Evolutionary conservation across 352 stramenopile species (phyloP).

Genomic region (Pseudoperonospora humuli): DNA sequence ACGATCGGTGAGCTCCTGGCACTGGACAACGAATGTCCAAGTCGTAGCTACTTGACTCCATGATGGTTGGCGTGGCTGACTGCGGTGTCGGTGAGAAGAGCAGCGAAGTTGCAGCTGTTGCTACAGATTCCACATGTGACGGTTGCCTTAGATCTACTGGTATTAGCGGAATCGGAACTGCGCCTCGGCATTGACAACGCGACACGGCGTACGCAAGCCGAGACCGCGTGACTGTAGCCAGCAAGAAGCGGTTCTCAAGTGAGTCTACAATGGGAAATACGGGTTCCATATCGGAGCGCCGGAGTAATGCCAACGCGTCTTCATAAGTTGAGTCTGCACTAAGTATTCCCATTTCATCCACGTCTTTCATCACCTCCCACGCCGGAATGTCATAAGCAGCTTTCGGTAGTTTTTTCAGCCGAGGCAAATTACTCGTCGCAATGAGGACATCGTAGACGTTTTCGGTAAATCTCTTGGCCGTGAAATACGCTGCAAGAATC

Average conservation of each 20-base stretch:
- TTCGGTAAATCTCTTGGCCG: conserved; percentile 84
- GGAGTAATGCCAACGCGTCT: conserved; percentile 43
- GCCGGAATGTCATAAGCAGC: conserved; percentile 75
- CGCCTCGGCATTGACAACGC: conserved; percentile 36
- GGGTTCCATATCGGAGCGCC: conserved; percentile 39
- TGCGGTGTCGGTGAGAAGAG: conserved; percentile 21
- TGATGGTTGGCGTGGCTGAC: conserved; percentile 12
- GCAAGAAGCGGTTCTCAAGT: conserved; percentile 44
- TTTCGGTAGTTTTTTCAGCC: conserved; percentile 77
- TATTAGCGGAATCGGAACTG: conserved; percentile 12
- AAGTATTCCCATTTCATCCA: conserved; percentile 53
- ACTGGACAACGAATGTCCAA: conserved; percentile 2
- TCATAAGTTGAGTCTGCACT: conserved; percentile 66
- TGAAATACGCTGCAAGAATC: conserved; percentile 87
- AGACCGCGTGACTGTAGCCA: conserved; percentile 60
- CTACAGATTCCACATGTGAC: conserved; percentile 1
- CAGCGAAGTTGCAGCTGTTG: conserved; percentile 19
- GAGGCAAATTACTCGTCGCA: conserved; percentile 66
- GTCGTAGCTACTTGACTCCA: conserved; percentile 8
- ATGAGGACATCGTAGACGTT: conserved; percentile 89
- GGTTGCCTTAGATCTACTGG: conserved; percentile 5
- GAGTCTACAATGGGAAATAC: conserved; percentile 74
- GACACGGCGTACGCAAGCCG: conserved; percentile 44
- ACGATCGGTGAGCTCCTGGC: conserved; percentile 10
- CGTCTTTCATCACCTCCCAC: conserved; percentile 80